phyloP scores from a whole-genome alignment of 2,329 filamentous ascomycete genomes.

The Alternaria atra region DNA sequence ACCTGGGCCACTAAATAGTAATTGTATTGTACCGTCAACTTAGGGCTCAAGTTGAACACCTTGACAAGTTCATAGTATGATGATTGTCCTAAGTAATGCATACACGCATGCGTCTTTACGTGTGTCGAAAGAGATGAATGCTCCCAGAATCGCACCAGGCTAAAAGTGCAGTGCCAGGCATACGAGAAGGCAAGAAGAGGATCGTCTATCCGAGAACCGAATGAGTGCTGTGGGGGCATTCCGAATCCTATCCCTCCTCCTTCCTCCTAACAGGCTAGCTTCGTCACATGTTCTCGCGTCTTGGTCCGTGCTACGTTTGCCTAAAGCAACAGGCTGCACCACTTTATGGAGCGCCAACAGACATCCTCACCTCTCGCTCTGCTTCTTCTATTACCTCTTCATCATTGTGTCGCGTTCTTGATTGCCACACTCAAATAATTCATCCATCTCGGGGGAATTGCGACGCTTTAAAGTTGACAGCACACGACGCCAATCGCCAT shows the following conservation, averaged over 20 bases:
- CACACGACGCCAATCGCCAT: background rate
- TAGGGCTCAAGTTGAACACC: background rate
- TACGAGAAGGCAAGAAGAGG: background rate
- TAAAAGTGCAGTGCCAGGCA: background rate
- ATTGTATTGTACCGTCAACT: background rate
- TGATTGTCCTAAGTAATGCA: background rate
- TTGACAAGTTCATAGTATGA: background rate
- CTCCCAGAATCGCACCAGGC: background rate
- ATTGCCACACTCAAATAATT: background rate
- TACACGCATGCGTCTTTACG: background rate
- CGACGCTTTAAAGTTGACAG: background rate
- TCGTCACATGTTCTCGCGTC: constrained; percentile 11
- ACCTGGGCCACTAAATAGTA: background rate
- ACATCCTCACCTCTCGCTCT: background rate
- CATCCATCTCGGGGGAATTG: background rate
- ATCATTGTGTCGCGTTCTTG: background rate
- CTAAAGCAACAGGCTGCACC: constrained; percentile 15
- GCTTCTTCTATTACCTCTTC: background rate
- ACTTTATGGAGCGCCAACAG: background rate
- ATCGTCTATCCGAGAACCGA: background rate
- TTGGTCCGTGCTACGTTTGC: constrained; percentile 13
- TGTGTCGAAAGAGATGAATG: background rate
- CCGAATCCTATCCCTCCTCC: background rate
- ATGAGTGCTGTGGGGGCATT: no score
- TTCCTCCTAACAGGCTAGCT: background rate